These are phyloP conservation scores for Oenanthe javanica DNA, from an alignment of 140 eudicot genomes.

Conservation along the genomic window DNA sequence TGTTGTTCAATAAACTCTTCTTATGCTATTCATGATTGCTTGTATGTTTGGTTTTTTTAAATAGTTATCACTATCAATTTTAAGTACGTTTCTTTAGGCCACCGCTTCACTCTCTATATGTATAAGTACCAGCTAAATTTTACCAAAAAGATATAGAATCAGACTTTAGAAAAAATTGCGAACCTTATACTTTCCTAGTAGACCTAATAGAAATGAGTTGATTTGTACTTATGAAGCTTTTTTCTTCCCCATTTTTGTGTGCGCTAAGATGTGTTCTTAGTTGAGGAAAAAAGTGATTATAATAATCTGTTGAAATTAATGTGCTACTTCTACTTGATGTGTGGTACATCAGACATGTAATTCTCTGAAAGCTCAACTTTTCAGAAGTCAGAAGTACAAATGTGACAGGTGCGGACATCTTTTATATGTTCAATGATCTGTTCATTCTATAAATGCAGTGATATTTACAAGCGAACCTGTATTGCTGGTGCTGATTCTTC, in stretches of 20 bases:
- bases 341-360: not conserved
- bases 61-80: not conserved
- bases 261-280: not conserved
- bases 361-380: too few relatives aligned
- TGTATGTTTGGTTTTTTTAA: not conserved
- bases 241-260: not conserved
- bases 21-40: not conserved
- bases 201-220: not conserved
- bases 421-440: not conserved
- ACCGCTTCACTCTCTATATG: too few relatives aligned
- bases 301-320: not conserved
- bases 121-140: too few relatives aligned
- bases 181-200: not conserved
- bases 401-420: not conserved
- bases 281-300: not conserved
- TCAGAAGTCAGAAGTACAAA: not conserved
- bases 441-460: conserved; percentile 27
- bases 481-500: conserved; percentile 64
- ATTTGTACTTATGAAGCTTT: not conserved
- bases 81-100: not conserved
- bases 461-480: conserved; percentile 43
- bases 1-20: not conserved
- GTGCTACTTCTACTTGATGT: not conserved
- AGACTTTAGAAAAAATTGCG: not conserved
- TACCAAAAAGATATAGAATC: too few relatives aligned